Base-by-base conservation (phyloP, 2,329 filamentous ascomycete genomes). In the Paracoccidioides lutzii region DNA sequence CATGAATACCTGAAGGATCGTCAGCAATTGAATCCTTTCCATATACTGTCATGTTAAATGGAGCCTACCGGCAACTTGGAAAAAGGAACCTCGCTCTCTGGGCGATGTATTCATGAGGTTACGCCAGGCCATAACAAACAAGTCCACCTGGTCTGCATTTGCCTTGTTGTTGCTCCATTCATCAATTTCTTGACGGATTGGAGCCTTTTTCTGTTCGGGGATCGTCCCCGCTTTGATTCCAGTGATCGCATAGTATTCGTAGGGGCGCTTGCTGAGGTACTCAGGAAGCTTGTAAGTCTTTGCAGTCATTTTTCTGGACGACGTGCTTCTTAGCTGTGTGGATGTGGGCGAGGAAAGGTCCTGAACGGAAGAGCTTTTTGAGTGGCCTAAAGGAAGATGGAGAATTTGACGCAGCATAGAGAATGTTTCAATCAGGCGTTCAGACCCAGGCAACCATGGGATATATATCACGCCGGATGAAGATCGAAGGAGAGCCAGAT, bases 1-100 rank as follows among this genome's bases (percentile, higher is more conserved):
- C 88, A 69, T 94, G 88, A 61, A 94, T 87, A 7, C 85, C 86
- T 88, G 15, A 10, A 32, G 38, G 10, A 52, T 42, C 52, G 37
- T 54, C 7, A 45, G 28, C 12, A 40, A 40, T 30, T 15, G 12
- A 12, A 30, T 46, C 12, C n/a, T 38, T 38, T 33, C n/a, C 46
- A 28, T 3, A 3, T 38, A 38, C 10, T 45, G 15, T 37, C 46
- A 35, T 37, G 22, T 46, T 28, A 15, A 54, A 37, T 32, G 40
- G 22, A 22, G 22, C 52, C 9, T 42, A 54, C 52, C 43, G 35
- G 52, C 52, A 45, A 54, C 22, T 54, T 54, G 52, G 22, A 45
- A 54, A 15, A 54, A 54, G 32, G 52, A 54, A 5, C 33, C 33
- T 54, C 43, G 22, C 33, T 54, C 52, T 8, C 41, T 5, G 2